Evolutionary conservation across 179 eudicot genomes (phyloP).

Genomic region (Actinidia arguta): DNA sequence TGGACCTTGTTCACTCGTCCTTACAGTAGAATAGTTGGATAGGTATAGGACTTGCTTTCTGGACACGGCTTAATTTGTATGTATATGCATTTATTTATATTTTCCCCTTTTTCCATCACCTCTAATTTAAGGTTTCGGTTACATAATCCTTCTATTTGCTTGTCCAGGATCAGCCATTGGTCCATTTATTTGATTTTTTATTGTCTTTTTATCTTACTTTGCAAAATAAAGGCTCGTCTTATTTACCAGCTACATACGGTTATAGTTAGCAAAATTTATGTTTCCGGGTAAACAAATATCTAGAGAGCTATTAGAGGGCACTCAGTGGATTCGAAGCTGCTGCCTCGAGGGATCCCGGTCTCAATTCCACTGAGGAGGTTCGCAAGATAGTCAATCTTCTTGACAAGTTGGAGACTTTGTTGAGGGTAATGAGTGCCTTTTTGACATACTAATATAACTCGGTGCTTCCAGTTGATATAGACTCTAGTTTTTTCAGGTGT

Average conservation of each 20-base stretch:
- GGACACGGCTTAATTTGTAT: not conserved
- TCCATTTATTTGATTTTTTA: not conserved
- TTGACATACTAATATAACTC: not conserved
- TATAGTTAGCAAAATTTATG: not conserved
- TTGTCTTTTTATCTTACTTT: not conserved
- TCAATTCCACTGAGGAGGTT: conserved; percentile 75
- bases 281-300: conserved; percentile 76
- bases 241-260: not conserved
- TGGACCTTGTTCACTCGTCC: not conserved
- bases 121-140: not conserved
- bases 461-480: conserved; percentile 1
- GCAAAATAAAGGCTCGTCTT: not conserved
- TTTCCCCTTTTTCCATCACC: not conserved
- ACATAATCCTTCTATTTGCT: not conserved
- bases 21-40: not conserved
- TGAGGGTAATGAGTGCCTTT: conserved; percentile 51
- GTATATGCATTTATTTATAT: not conserved
- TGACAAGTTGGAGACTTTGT: conserved; percentile 66
- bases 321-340: conserved; percentile 95
- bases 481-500: conserved; percentile 3
- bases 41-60: not conserved
- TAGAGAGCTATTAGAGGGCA: conserved; percentile 94
- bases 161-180: not conserved
- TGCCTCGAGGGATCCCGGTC: conserved; percentile 87
- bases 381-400: conserved; percentile 74